Evolutionary conservation across 306 rosid species (phyloP), one percentile per base, ranked within the genome.

Genomic region (Gastrolobium bilobum): DNA sequence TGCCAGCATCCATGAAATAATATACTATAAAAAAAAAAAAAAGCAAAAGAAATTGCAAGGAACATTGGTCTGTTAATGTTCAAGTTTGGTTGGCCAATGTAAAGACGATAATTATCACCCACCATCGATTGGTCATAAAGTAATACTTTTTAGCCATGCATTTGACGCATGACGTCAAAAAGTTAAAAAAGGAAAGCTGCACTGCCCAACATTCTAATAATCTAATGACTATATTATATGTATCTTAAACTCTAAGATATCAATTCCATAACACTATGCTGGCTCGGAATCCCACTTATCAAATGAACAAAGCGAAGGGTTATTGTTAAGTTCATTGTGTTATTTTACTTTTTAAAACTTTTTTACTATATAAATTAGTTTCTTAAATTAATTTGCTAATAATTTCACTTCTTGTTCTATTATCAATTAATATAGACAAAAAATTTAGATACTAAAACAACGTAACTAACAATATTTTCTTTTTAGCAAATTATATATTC

Each of bases 161-260:
- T 50, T 67, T 52, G 79, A 47, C 35, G 73, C 77, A 60, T 60
- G 30, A 50, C 15, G 9, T 48, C 64, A 60, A 71, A 77, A 78
- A 73, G 71, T 47, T 42, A 4, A 8, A 61, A 34, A 58, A 71
- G 37, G 20, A 35, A 37, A 63, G 53, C 30, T 40, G 73, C 72
- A 58, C 38, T 68, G 50, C 73, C 44, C 66, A 68, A 63, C 77
- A 20, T 77, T 71, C 79, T 35, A 20, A 15, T 82, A 69, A 76
- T 59, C 50, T 50, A 76, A n/a, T 51, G 33, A 33, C 73, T 34
- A 68, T 14, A 10, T 52, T 77, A 26, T 10, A 61, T 70, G 58
- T 82, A 69, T 54, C 86, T 83, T 83, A 77, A 64, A 54, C 83
- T 20, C 79, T 64, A 83, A 83, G 86, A 3, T 54, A 77, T 71